These are phyloP conservation scores for Coemansia sp. DNA, from an alignment of 371 early-diverging fungal species.

Conservation along the genomic window DNA sequence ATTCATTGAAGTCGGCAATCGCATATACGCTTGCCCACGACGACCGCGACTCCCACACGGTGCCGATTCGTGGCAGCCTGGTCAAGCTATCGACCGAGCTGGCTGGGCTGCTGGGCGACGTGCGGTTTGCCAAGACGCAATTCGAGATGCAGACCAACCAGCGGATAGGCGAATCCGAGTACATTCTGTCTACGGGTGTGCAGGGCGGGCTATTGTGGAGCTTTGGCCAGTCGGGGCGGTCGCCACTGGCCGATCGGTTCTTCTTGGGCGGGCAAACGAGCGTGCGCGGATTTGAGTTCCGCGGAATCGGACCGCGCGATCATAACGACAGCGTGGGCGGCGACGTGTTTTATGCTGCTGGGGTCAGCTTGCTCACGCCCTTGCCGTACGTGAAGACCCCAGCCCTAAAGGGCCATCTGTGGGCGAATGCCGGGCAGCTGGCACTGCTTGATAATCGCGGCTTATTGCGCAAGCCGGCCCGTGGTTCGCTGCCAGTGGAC, in stretches of 20 bases:
- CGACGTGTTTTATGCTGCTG: conserved; percentile 74
- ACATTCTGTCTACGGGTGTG: conserved; percentile 57
- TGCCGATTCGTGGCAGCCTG: conserved; percentile 70
- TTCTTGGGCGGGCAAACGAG: conserved; percentile 83
- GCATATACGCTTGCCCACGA: conserved; percentile 69
- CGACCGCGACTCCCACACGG: conserved; percentile 69
- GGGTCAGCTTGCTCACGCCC: conserved; percentile 78
- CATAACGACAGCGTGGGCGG: conserved; percentile 86
- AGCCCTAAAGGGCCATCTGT: conserved; percentile 77
- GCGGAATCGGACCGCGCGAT: conserved; percentile 88
- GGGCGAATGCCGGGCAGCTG: conserved; percentile 83
- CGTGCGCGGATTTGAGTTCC: conserved; percentile 83
- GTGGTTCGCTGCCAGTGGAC: conserved; percentile 16
- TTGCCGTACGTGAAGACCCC: conserved; percentile 60
- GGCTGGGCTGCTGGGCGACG: conserved; percentile 80
- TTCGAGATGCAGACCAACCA: conserved; percentile 62
- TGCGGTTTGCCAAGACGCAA: conserved; percentile 70
- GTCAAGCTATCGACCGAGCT: conserved; percentile 58
- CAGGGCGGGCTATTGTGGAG: conserved; percentile 70
- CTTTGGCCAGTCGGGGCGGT: conserved; percentile 38
- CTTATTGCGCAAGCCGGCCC: conserved; percentile 39
- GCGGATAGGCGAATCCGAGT: conserved; percentile 44
- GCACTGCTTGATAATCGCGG: conserved; percentile 58
- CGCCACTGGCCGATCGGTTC: conserved; percentile 80
- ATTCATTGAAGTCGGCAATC: conserved; percentile 81